Base-by-base conservation (phyloP, 169 alveolate genomes). In the Nephromyces sp. region DNA sequence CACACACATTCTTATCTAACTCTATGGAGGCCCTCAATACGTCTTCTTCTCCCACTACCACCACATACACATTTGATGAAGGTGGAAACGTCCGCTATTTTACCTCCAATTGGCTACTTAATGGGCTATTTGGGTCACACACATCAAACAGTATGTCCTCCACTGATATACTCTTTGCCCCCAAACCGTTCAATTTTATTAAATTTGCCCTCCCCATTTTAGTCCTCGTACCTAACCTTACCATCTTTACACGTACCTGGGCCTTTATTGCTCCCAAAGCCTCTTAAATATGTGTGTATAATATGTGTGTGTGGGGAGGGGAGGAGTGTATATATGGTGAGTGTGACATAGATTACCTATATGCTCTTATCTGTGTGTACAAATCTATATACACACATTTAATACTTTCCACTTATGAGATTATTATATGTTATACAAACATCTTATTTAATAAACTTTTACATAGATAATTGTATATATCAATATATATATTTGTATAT, bases 131-230 rank as follows among this genome's bases (percentile, higher is more conserved):
- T 27, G 89, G 89, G 30, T 71, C 78, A 66, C 79, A 53, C 71
- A 66, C 77, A 34, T 33, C 80, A 51, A 78, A 69, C 32, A 61
- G 79, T 27, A 78, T 83, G 71, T 57, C 73, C 6, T 79, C 82
- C 25, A 31, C 84, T 2, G 89, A 84, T 65, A 78, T 84, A 6
- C 81, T 83, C 70, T 84, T 84, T 71, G 62, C 83, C 0, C 89
- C 89, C 6, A 84, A 84, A 68, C 89, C 89, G 1, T 52, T 87
- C n/a, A 86, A 84, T 64, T 32, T 84, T n/a, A 81, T 84, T 21
- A 69, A 61, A 22, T 71, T 79, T 69, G 90, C 88, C 0, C 74
- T 84, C 4, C 89, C 89, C 2, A 83, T 83, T 25, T 74, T 84
- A 52, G 89, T 84, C 53, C 77, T 84, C 51, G 68, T 84, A 85